These are phyloP conservation scores for Eucommia ulmoides DNA, from an alignment of 257 asterid species.

Conservation along the genomic window DNA sequence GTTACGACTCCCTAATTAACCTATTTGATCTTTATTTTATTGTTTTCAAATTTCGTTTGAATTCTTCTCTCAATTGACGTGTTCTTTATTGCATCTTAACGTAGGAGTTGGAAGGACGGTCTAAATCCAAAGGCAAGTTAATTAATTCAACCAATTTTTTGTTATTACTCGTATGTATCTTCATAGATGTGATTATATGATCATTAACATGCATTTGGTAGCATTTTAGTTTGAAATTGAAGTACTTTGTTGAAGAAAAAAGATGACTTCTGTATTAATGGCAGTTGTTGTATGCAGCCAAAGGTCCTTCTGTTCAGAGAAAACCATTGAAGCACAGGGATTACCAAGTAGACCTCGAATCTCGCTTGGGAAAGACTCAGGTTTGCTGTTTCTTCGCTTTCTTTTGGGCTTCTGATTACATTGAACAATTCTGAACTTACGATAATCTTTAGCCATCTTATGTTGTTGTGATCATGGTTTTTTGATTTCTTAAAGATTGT, in stretches of 20 bases:
- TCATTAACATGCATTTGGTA: too few species aligned
- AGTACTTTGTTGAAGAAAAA: conserved; percentile 1
- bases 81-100: conserved; percentile 6
- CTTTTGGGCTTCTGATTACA: neutral
- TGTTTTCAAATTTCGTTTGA: conserved; percentile 5
- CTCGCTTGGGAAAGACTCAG: conserved; percentile 98
- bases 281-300: conserved; percentile 40
- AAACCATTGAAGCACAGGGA: conserved; percentile 96
- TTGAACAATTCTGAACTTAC: too few species aligned
- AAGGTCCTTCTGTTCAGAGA: conserved; percentile 86
- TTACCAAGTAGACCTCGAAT: conserved; percentile 95
- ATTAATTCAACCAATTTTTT: conserved; percentile 3
- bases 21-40: conserved; percentile 2
- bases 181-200: too few species aligned
- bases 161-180: too few species aligned
- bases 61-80: conserved; percentile 8
- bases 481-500: too few species aligned
- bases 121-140: conserved; percentile 49
- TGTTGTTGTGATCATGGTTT: too few species aligned
- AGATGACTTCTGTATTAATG: conserved; percentile 2
- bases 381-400: conserved; percentile 15
- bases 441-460: too few species aligned
- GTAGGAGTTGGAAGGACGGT: conserved; percentile 48
- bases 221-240: neutral
- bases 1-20: neutral